These are phyloP conservation scores for Purpureocillium takamizusanense DNA, from an alignment of 2,329 filamentous ascomycete genomes.

Conservation along the genomic window DNA sequence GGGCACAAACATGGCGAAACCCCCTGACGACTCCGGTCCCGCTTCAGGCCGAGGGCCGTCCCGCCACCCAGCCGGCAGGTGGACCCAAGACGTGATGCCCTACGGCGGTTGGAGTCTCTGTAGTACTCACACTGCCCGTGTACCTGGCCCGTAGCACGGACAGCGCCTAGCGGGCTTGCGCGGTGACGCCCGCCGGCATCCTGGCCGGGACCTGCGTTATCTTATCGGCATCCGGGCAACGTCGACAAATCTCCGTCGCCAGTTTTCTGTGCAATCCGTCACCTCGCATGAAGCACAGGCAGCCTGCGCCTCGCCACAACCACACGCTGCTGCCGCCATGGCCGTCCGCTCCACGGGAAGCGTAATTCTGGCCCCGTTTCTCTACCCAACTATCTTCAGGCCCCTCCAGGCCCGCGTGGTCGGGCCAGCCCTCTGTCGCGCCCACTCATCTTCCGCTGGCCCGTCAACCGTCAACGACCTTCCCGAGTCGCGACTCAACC, in stretches of 20 bases:
- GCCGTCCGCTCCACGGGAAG: slow-evolving; percentile 14
- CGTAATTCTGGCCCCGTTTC: slow-evolving; percentile 27
- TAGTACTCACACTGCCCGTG: too few species aligned
- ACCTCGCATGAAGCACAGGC: not conserved
- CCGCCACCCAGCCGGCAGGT: too few species aligned
- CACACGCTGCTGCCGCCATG: slow-evolving; percentile 12
- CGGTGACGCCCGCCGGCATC: too few species aligned
- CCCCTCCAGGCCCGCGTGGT: slow-evolving; percentile 13
- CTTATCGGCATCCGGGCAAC: not conserved
- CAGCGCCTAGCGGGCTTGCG: too few species aligned
- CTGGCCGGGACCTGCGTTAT: not conserved
- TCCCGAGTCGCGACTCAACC: slow-evolving; percentile 59
- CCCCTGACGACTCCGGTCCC: too few species aligned
- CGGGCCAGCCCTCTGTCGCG: slow-evolving; percentile 7
- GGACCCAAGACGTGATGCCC: too few species aligned
- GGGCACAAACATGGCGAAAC: too few species aligned
- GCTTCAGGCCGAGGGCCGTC: too few species aligned
- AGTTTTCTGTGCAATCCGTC: too few species aligned
- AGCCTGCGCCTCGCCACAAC: not conserved
- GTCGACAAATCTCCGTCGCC: not conserved
- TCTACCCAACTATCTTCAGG: slow-evolving; percentile 38
- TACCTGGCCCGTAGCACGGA: too few species aligned
- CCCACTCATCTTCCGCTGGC: slow-evolving; percentile 10
- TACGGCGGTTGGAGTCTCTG: too few species aligned
- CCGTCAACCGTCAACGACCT: slow-evolving; percentile 26